phyloP scores from a whole-genome alignment of 768 basidiomycete genomes.

The Suillus lakei region DNA sequence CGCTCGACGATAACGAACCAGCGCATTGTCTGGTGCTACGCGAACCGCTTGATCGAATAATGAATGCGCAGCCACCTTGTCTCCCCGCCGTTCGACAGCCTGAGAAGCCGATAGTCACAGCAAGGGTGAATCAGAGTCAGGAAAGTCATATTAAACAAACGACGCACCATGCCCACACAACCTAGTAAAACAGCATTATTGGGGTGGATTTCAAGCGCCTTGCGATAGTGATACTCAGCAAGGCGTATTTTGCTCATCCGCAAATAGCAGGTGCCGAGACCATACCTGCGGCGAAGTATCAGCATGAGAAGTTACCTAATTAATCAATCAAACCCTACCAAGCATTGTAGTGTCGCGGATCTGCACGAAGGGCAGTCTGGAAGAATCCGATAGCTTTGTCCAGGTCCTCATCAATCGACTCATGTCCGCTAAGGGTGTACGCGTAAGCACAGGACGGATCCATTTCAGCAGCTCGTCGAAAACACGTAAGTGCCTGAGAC shows the following conservation, averaged over 20 bases:
- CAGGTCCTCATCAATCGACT: slow-evolving; percentile 94
- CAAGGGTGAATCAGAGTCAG: slow-evolving; percentile 8
- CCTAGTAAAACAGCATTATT: slow-evolving; percentile 94
- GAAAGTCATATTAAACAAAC: slow-evolving; percentile 24
- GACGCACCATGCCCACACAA: slow-evolving; percentile 93
- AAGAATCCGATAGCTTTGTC: slow-evolving; percentile 93
- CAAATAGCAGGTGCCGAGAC: slow-evolving; percentile 96
- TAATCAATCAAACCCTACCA: slow-evolving; percentile 63
- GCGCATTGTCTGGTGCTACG: slow-evolving; percentile 85
- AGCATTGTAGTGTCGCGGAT: slow-evolving; percentile 95
- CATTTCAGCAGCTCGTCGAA: slow-evolving; percentile 87
- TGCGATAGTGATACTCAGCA: slow-evolving; percentile 96
- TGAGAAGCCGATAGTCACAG: slow-evolving; percentile 39
- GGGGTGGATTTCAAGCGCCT: slow-evolving; percentile 91
- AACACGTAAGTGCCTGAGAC: slow-evolving; percentile 91
- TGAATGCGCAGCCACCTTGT: slow-evolving; percentile 73
- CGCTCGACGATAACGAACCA: slow-evolving; percentile 93
- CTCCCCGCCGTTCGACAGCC: slow-evolving; percentile 88
- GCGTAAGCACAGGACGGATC: slow-evolving; percentile 94
- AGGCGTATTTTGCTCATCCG: slow-evolving; percentile 91
- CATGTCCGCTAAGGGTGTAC: slow-evolving; percentile 95
- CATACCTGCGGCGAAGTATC: slow-evolving; percentile 74
- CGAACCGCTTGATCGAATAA: slow-evolving; percentile 83
- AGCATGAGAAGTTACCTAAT: slow-evolving; percentile 15
- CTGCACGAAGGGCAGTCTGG: slow-evolving; percentile 88